These are phyloP conservation scores for Uncinocarpus reesii DNA, from an alignment of 2,329 filamentous ascomycete species.

Conservation along the genomic window DNA sequence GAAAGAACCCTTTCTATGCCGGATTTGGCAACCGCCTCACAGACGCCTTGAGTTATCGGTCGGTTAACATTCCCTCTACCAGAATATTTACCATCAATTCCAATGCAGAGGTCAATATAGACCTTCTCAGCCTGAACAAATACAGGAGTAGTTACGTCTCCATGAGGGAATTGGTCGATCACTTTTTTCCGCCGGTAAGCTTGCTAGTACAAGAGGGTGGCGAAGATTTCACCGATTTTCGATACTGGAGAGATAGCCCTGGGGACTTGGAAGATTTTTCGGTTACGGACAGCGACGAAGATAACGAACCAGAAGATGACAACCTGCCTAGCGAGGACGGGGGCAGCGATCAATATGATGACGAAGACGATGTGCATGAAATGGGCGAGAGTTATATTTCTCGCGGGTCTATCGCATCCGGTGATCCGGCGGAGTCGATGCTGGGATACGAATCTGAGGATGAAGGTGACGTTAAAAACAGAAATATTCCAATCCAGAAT, in stretches of 20 bases:
- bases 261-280: constrained; percentile 82
- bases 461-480: constrained; percentile 22
- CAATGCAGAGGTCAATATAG: constrained; percentile 87
- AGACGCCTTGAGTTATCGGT: constrained; percentile 89
- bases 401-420: constrained; percentile 37
- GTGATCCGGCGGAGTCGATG: constrained; percentile 36
- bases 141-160: constrained; percentile 95
- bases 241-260: constrained; percentile 82
- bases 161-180: constrained; percentile 94
- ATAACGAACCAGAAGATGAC: constrained; percentile 40
- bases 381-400: constrained; percentile 47
- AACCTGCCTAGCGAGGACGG: constrained; percentile 44
- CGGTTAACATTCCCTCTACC: constrained; percentile 86
- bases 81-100: constrained; percentile 98
- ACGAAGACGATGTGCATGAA: constrained; percentile 31
- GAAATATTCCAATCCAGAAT: not conserved
- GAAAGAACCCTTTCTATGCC: constrained; percentile 81
- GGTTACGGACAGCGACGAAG: constrained; percentile 59
- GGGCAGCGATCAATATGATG: constrained; percentile 40
- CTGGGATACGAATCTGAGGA: constrained; percentile 32
- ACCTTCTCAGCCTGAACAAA: constrained; percentile 81
- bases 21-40: constrained; percentile 95
- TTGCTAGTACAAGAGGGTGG: constrained; percentile 79
- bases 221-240: constrained; percentile 94
- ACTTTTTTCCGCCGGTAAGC: constrained; percentile 90